phyloP scores from a whole-genome alignment of 164 flowering plant genomes.

The Berberis thunbergii region DNA sequence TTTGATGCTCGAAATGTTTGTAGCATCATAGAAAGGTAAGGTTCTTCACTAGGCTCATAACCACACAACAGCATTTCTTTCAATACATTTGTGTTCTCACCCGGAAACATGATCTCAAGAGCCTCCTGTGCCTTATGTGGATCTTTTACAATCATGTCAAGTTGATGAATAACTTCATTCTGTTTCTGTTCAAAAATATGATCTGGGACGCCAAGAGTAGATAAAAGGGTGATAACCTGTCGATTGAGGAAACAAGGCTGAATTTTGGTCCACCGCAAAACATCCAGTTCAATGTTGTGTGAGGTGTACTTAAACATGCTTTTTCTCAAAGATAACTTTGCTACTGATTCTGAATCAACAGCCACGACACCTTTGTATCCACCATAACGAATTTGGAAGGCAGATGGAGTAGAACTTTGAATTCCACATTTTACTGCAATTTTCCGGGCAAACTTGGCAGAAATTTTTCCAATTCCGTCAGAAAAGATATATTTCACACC shows the following conservation, averaged over 20 bases:
- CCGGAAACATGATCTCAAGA: neutral
- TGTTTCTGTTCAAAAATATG: slow-evolving; percentile 1
- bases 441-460: neutral
- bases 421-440: neutral
- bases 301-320: slow-evolving; percentile 1
- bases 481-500: neutral
- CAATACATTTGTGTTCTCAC: slow-evolving; percentile 1
- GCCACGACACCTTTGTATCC: neutral
- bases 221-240: neutral
- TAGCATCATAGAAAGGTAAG: neutral
- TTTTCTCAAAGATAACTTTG: neutral
- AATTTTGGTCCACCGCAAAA: neutral
- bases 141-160: neutral
- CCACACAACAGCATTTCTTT: neutral
- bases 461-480: slow-evolving; percentile 1
- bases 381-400: neutral
- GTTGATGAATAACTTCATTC: neutral
- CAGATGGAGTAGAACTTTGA: neutral
- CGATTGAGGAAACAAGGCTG: neutral
- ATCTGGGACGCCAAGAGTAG: neutral
- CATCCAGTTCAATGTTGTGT: neutral
- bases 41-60: neutral
- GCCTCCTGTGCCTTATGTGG: neutral
- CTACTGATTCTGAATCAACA: neutral
- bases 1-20: neutral